phyloP scores from a whole-genome alignment of 2,329 filamentous ascomycete species.

The Aspergillus calidoustus region DNA sequence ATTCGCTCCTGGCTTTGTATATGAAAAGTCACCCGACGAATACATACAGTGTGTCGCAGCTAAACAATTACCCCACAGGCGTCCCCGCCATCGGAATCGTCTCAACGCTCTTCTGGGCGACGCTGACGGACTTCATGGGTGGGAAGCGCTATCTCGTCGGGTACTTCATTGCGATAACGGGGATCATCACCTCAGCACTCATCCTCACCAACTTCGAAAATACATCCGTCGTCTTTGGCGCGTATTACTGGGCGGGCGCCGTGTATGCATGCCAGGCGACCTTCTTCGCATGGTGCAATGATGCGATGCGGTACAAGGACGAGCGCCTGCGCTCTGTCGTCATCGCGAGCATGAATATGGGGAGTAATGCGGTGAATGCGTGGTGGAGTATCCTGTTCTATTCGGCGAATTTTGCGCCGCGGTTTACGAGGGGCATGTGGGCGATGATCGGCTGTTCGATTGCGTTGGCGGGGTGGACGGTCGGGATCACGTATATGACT shows the following conservation, averaged over 20 bases:
- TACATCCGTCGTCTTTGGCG: constrained; percentile 63
- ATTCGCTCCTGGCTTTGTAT: constrained; percentile 60
- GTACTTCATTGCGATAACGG: constrained; percentile 69
- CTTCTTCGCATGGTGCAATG: constrained; percentile 78
- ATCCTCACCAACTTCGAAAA: constrained; percentile 60
- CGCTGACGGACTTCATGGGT: constrained; percentile 63
- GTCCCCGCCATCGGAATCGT: constrained; percentile 58
- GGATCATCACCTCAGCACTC: constrained; percentile 64
- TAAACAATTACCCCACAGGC: constrained; percentile 60
- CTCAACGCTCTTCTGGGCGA: constrained; percentile 70
- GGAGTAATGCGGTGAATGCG: constrained; percentile 70
- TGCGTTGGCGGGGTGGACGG: neutral
- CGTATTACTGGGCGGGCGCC: constrained; percentile 72
- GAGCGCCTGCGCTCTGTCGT: constrained; percentile 68
- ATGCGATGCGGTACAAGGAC: constrained; percentile 68
- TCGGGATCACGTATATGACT: neutral
- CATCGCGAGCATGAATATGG: constrained; percentile 73
- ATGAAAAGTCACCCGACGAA: constrained; percentile 53
- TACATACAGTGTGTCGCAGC: constrained; percentile 53
- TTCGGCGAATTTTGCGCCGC: constrained; percentile 67
- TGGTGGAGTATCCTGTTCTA: constrained; percentile 78
- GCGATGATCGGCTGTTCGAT: constrained; percentile 27
- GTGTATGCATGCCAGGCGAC: constrained; percentile 75
- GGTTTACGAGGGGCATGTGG: constrained; percentile 60
- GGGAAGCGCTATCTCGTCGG: constrained; percentile 69